Conservation (phyloP, 345 rosid genomes). For the Physaria fendleri region DNA sequence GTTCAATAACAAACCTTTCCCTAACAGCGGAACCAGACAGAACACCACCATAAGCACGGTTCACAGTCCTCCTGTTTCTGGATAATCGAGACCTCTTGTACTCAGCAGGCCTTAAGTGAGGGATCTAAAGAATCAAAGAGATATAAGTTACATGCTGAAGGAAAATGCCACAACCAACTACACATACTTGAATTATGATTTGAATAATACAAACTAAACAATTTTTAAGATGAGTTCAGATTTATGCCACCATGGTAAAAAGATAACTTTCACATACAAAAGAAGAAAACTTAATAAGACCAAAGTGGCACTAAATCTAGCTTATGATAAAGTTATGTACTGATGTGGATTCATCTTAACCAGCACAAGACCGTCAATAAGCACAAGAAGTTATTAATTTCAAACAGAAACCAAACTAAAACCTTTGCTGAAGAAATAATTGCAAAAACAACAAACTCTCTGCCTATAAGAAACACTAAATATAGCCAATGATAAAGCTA, state of each 20-base stretch:
- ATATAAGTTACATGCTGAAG: too few species aligned
- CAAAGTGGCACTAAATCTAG: constrained; percentile 32
- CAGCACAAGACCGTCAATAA: too few species aligned
- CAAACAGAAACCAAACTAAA: too few species aligned
- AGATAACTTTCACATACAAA: neutral
- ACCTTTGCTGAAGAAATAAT: too few species aligned
- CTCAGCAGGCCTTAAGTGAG: constrained; percentile 81
- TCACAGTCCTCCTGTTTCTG: constrained; percentile 73
- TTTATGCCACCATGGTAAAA: constrained; percentile 18
- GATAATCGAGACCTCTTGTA: constrained; percentile 72
- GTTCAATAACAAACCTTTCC: constrained; percentile 41
- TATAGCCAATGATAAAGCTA: too few species aligned
- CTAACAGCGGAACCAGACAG: constrained; percentile 72
- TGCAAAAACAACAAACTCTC: too few species aligned
- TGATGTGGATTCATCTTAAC: too few species aligned
- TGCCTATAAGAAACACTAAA: too few species aligned
- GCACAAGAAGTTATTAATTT: too few species aligned
- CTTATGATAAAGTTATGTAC: constrained; percentile 40
- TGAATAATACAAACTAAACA: neutral
- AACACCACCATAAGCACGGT: constrained; percentile 79
- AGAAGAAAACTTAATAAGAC: constrained; percentile 3
- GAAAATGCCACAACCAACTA: neutral
- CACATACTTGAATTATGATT: too few species aligned
- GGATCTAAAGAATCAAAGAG: too few species aligned
- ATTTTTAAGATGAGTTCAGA: neutral